phyloP scores from a whole-genome alignment of 768 basidiomycete genomes.

The Strobilomyces echinocephalus region DNA sequence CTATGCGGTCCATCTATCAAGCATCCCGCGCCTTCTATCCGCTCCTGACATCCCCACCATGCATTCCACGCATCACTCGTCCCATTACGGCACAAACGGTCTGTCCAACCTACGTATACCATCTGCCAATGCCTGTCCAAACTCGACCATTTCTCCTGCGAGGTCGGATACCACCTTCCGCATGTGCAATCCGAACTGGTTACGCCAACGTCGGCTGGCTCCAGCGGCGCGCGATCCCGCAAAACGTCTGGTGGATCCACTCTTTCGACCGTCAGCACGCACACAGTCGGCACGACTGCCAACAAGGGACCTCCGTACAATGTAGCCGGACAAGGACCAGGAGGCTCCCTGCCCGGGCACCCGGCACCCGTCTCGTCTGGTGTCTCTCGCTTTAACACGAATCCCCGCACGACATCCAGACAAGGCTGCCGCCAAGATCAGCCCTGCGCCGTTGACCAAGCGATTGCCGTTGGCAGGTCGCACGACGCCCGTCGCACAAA shows the following conservation, averaged over 20 bases:
- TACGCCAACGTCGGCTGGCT: slow-evolving; percentile 21
- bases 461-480: too few relatives aligned
- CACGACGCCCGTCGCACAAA: too few relatives aligned
- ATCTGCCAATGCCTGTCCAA: slow-evolving; percentile 21
- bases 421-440: not conserved
- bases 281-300: slow-evolving; percentile 10
- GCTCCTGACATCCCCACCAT: slow-evolving; percentile 18
- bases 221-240: too few relatives aligned
- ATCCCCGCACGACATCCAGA: slow-evolving; percentile 17
- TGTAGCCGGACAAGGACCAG: slow-evolving; percentile 3
- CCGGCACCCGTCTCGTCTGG: slow-evolving; percentile 29
- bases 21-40: too few relatives aligned
- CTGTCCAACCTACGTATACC: slow-evolving; percentile 30
- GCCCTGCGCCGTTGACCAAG: too few relatives aligned
- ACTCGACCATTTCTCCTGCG: slow-evolving; percentile 26
- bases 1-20: slow-evolving; percentile 25
- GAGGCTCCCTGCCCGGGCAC: slow-evolving; percentile 8
- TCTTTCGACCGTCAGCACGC: too few relatives aligned
- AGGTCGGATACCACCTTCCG: slow-evolving; percentile 30
- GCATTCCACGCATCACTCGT: slow-evolving; percentile 23
- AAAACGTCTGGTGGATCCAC: too few relatives aligned
- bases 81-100: slow-evolving; percentile 18
- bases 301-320: slow-evolving; percentile 5
- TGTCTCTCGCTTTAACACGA: slow-evolving; percentile 15
- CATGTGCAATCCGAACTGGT: slow-evolving; percentile 25